Conservation (phyloP, 1,139 yeast genomes). For the Pneumocystis canis region DNA sequence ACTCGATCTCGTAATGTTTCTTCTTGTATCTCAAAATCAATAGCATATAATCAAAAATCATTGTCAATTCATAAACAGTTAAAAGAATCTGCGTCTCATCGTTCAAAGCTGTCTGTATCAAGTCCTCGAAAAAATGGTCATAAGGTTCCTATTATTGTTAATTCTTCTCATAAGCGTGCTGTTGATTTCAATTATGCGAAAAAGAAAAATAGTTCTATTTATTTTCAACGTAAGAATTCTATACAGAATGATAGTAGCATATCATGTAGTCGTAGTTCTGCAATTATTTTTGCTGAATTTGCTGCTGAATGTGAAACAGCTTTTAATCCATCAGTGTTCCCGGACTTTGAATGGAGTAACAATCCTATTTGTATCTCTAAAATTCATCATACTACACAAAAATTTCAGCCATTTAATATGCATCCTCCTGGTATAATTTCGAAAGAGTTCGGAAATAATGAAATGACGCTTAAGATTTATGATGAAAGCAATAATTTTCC, state of each 20-base stretch:
- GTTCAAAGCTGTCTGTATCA: slow-evolving; percentile 4
- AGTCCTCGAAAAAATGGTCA: slow-evolving; percentile 1
- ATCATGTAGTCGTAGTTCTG: not conserved
- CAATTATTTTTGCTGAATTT: slow-evolving; percentile 6
- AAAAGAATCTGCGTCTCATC: slow-evolving; percentile 5
- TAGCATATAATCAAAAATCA: slow-evolving; percentile 5
- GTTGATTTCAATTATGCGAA: not conserved
- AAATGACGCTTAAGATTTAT: not conserved
- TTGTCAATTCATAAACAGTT: slow-evolving; percentile 5
- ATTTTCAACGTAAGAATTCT: not conserved
- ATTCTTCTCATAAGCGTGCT: not conserved
- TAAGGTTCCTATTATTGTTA: not conserved
- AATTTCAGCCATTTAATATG: slow-evolving; percentile 4
- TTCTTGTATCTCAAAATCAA: slow-evolving; percentile 1
- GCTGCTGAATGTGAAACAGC: slow-evolving; percentile 10
- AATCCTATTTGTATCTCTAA: not conserved
- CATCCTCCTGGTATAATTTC: not conserved
- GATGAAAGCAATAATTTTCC: not conserved
- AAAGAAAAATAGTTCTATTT: not conserved
- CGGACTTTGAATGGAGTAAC: not conserved
- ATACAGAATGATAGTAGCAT: not conserved
- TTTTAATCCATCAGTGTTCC: slow-evolving; percentile 4
- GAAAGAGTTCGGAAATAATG: not conserved
- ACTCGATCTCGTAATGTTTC: slow-evolving; percentile 6
- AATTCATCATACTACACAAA: not conserved